Evolutionary conservation across 2,329 filamentous ascomycete genomes (phyloP).

Genomic region (Boeremia lycopersici): DNA sequence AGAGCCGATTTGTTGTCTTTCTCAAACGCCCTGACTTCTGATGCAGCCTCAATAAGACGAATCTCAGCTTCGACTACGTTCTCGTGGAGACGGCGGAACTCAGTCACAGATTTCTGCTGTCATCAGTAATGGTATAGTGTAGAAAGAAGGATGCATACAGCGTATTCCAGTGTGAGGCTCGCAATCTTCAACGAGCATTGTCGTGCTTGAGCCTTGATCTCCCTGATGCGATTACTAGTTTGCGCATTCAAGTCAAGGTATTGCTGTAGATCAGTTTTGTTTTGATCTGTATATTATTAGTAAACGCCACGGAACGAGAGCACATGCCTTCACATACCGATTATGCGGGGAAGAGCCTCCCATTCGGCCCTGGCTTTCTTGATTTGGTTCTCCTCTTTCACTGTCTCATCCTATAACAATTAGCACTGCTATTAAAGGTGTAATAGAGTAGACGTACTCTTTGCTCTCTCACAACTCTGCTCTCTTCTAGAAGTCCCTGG

Average conservation of each 20-base stretch:
- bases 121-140: conserved; percentile 10
- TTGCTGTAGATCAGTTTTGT: conserved; percentile 53
- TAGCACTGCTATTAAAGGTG: neutral
- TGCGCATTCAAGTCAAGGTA: conserved; percentile 36
- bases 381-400: conserved; percentile 67
- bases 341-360: conserved; percentile 71
- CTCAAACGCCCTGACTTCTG: conserved; percentile 74
- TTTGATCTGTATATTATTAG: conserved; percentile 46
- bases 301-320: neutral
- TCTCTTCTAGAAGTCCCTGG: conserved; percentile 23
- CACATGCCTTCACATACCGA: conserved; percentile 60
- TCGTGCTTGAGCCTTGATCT: conserved; percentile 51
- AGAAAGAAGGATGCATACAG: conserved; percentile 48
- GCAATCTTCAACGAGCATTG: conserved; percentile 50
- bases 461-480: conserved; percentile 10
- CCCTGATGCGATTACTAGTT: conserved; percentile 56
- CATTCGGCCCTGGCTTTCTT: conserved; percentile 71
- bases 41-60: conserved; percentile 77
- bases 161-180: conserved; percentile 58
- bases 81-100: conserved; percentile 66
- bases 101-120: conserved; percentile 63
- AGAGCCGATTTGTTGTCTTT: conserved; percentile 59
- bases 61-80: conserved; percentile 73
- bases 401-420: conserved; percentile 47
- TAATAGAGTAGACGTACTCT: conserved; percentile 4